Evolutionary conservation across 352 stramenopile species (phyloP).

Genomic region (Globisporangium middletonii): DNA sequence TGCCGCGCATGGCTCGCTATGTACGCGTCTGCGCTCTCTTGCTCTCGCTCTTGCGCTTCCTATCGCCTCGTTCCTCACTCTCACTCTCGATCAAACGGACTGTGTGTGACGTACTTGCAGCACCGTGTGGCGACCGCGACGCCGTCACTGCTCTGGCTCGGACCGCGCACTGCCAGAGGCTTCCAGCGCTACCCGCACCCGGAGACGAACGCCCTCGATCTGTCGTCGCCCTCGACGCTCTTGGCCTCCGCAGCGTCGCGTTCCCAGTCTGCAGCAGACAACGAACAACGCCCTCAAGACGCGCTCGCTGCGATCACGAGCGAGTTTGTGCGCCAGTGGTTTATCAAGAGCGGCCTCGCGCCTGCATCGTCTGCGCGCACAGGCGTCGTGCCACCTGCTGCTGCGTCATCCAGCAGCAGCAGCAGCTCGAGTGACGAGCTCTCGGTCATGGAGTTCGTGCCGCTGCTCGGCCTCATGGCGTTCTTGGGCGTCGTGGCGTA

Average conservation of each 20-base stretch:
- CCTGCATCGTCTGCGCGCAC: neutral
- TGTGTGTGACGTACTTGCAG: constrained; percentile 10
- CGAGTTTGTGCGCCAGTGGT: constrained; percentile 30
- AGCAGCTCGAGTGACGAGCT: constrained; percentile 8
- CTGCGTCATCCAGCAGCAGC: neutral
- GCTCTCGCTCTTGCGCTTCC: neutral
- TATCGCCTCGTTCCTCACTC: neutral
- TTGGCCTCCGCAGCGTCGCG: constrained; percentile 6
- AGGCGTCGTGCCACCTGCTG: neutral
- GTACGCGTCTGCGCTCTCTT: constrained; percentile 13
- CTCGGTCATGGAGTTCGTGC: constrained; percentile 30
- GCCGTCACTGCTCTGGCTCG: constrained; percentile 51
- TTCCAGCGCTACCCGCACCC: constrained; percentile 57
- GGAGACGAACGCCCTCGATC: constrained; percentile 54
- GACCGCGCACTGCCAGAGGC: constrained; percentile 24
- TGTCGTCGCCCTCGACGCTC: constrained; percentile 18
- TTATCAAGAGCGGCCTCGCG: constrained; percentile 5
- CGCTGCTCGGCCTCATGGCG: constrained; percentile 23
- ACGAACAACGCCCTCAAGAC: neutral
- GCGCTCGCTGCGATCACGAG: constrained; percentile 14
- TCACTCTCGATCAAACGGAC: neutral
- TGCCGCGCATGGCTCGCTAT: constrained; percentile 25
- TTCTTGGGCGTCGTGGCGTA: constrained; percentile 32
- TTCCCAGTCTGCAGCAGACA: neutral
- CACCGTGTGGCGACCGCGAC: constrained; percentile 32